These are phyloP conservation scores for Gracilariopsis chorda DNA, from an alignment of 23 red algal species.

Conservation along the genomic window DNA sequence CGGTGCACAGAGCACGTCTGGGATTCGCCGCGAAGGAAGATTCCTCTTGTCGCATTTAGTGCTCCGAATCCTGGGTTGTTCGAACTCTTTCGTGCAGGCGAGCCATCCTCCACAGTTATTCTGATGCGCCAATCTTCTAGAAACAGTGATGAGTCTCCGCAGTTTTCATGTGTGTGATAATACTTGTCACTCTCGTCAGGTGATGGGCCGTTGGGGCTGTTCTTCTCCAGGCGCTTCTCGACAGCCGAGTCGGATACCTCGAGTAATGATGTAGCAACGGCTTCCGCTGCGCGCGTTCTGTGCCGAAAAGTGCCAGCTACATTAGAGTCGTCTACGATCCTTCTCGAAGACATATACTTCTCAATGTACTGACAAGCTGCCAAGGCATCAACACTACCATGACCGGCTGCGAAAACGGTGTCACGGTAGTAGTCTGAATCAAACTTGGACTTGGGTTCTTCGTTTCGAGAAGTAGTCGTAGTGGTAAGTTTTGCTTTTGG, in stretches of 20 bases:
- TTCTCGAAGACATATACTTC: constrained; percentile 24
- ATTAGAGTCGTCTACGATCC: not conserved
- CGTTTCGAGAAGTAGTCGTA: not conserved
- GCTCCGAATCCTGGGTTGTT: constrained; percentile 28
- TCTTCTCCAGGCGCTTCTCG: constrained; percentile 1
- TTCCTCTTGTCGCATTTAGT: constrained; percentile 41
- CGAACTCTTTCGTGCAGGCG: constrained; percentile 17
- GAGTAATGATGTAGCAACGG: not conserved
- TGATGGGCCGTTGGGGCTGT: not conserved
- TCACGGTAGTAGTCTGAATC: constrained; percentile 32
- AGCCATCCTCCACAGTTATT: constrained; percentile 37
- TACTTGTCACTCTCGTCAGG: not conserved
- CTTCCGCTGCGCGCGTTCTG: constrained; percentile 8
- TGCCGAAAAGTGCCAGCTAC: not conserved
- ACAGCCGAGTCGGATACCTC: not conserved
- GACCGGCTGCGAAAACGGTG: constrained; percentile 38
- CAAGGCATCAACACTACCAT: constrained; percentile 51
- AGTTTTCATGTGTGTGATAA: constrained; percentile 1
- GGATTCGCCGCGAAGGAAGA: constrained; percentile 56
- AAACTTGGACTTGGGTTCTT: not conserved
- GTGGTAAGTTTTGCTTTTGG: not conserved
- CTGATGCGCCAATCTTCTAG: constrained; percentile 46
- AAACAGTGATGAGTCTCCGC: constrained; percentile 18
- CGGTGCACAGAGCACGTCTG: constrained; percentile 32
- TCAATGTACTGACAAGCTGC: constrained; percentile 54